Conservation (phyloP, 306 rosid genomes). For the Cicer cuneatum region DNA sequence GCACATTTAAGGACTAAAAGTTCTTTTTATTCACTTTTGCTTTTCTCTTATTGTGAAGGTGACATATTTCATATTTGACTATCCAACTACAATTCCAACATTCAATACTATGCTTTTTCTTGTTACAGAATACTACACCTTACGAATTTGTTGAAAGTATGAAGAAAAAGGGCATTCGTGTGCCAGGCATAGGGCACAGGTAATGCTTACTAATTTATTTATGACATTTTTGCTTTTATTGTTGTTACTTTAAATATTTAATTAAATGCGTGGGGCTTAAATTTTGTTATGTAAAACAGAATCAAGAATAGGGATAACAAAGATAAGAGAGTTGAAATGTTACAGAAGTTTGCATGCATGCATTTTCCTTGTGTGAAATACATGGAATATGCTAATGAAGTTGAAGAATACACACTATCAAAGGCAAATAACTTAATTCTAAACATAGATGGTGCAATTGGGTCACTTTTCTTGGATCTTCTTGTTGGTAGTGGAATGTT, state of each 20-base stretch:
- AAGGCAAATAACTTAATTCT: slow-evolving; percentile 96
- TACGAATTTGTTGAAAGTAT: slow-evolving; percentile 93
- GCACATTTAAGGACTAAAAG: too few relatives aligned
- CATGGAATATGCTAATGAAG: slow-evolving; percentile 97
- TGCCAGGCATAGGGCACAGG: slow-evolving; percentile 99
- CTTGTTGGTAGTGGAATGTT: slow-evolving; percentile 99
- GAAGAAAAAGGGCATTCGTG: slow-evolving; percentile 98
- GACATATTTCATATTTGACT: too few relatives aligned
- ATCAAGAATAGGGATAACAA: slow-evolving; percentile 97
- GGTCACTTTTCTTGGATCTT: slow-evolving; percentile 97
- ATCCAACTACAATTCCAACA: slow-evolving; percentile 13
- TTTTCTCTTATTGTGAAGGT: neutral
- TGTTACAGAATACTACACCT: slow-evolving; percentile 76
- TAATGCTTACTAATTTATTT: slow-evolving; percentile 34
- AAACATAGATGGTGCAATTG: slow-evolving; percentile 98
- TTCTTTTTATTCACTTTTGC: too few relatives aligned
- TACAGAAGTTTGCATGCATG: slow-evolving; percentile 82
- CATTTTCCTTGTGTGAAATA: slow-evolving; percentile 95
- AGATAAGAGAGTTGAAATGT: slow-evolving; percentile 96
- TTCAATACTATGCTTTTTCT: slow-evolving; percentile 36
- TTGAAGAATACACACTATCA: slow-evolving; percentile 88
- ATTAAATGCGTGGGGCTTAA: slow-evolving; percentile 26
- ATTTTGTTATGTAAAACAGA: slow-evolving; percentile 61
- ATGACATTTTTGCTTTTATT: slow-evolving; percentile 28
- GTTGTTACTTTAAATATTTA: slow-evolving; percentile 2